These are phyloP conservation scores for Psophocarpus tetragonolobus DNA, from an alignment of 306 rosid genomes.

Conservation along the genomic window DNA sequence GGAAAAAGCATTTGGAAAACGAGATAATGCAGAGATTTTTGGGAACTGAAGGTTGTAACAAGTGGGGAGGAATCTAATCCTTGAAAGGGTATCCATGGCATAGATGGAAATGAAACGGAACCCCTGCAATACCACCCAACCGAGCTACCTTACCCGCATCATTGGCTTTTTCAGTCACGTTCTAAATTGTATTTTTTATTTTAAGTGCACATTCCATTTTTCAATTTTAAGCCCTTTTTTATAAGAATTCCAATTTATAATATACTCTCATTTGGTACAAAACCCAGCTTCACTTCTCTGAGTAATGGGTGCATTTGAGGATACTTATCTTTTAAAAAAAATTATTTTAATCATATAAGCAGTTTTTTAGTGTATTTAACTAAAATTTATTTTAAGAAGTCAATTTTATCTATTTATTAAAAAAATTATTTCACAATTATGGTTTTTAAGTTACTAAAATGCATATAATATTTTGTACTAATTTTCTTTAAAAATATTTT, in stretches of 20 bases:
- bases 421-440: no score
- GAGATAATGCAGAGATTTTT: slow-evolving; percentile 39
- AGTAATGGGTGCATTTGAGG: no score
- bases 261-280: background rate
- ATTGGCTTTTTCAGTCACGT: no score
- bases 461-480: no score
- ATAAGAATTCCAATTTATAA: background rate
- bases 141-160: slow-evolving; percentile 1
- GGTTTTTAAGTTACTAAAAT: no score
- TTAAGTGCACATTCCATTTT: background rate
- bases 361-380: no score
- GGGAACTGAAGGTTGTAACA: slow-evolving; percentile 38
- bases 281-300: background rate
- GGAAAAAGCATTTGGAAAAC: slow-evolving; percentile 37
- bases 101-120: background rate
- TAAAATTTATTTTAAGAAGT: no score
- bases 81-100: slow-evolving; percentile 60
- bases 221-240: background rate
- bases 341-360: no score
- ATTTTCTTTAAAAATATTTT: no score
- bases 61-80: slow-evolving; percentile 48
- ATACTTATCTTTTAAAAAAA: no score
- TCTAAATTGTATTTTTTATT: background rate
- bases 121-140: background rate
- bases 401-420: no score